A percentile compares a stretch with the other conserved stretches of the same genome.
Evolutionary conservation across 257 asterid species (phyloP).

Genomic region (Solanum clarkiae): DNA sequence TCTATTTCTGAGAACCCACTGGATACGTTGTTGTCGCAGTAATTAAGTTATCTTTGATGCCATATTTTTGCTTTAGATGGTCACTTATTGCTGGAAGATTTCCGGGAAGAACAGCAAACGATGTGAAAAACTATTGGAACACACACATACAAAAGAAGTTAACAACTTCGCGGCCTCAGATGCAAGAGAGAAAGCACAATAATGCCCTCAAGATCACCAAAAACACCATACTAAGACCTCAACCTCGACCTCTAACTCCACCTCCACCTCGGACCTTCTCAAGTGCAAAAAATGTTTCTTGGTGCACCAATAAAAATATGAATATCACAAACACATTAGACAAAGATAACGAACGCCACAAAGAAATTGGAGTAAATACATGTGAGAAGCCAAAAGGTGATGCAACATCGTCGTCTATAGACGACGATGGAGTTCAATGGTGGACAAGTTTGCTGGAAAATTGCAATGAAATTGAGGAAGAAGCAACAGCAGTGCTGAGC

Average conservation of each 20-base stretch:
- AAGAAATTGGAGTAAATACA: neutral
- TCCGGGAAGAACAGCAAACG: conserved; percentile 75
- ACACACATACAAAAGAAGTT: conserved; percentile 13
- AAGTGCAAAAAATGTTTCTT: neutral
- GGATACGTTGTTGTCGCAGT: neutral
- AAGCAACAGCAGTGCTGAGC: neutral
- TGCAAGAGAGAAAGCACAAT: conserved; percentile 20
- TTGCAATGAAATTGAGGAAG: neutral
- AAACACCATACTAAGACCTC: neutral
- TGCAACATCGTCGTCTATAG: neutral
- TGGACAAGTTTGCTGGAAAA: neutral
- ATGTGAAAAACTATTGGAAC: conserved; percentile 68
- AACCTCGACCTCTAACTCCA: neutral
- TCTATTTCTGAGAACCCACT: too few relatives aligned
- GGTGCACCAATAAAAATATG: neutral
- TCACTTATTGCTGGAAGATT: conserved; percentile 54
- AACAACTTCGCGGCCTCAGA: neutral
- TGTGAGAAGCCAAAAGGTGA: neutral
- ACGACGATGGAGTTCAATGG: neutral
- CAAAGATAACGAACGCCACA: neutral
- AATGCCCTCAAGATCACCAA: neutral
- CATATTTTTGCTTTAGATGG: conserved; percentile 29
- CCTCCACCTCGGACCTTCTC: neutral
- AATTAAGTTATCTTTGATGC: neutral
- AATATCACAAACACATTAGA: neutral